A percentile compares a stretch with the other conserved stretches of the same genome.
phyloP scores from a whole-genome alignment of 768 basidiomycete genomes.

The Sistotremastrum suecicum region DNA sequence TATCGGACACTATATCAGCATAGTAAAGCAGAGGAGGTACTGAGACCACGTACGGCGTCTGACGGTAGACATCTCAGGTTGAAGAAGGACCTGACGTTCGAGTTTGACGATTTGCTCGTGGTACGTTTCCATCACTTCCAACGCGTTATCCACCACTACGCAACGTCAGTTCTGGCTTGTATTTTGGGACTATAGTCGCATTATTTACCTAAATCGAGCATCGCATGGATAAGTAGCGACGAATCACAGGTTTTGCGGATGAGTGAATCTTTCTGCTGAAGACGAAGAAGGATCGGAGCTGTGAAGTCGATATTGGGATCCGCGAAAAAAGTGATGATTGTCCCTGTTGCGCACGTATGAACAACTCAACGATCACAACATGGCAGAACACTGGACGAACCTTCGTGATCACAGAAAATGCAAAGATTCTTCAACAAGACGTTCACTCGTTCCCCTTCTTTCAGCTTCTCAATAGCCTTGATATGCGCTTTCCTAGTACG shows the following conservation, averaged over 20 bases:
- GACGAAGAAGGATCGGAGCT: slow-evolving; percentile 11
- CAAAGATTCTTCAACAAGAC: slow-evolving; percentile 14
- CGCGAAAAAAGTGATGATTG: slow-evolving; percentile 12
- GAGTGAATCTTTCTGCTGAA: slow-evolving; percentile 11
- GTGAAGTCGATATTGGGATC: slow-evolving; percentile 4
- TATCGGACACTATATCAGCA: background rate
- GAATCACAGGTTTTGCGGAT: slow-evolving; percentile 15
- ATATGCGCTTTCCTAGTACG: background rate
- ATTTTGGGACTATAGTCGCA: background rate
- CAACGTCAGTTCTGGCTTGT: background rate
- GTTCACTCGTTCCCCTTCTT: slow-evolving; percentile 11
- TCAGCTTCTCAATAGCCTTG: slow-evolving; percentile 8
- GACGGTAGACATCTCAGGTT: slow-evolving; percentile 16
- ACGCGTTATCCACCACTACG: slow-evolving; percentile 14
- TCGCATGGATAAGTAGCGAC: slow-evolving; percentile 16
- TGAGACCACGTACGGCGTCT: slow-evolving; percentile 8
- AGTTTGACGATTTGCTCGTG: slow-evolving; percentile 13
- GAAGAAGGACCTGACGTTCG: slow-evolving; percentile 12
- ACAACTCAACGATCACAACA: background rate
- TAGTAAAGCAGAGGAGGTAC: background rate
- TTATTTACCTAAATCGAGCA: slow-evolving; percentile 13
- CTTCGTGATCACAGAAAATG: slow-evolving; percentile 14
- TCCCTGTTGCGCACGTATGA: slow-evolving; percentile 2
- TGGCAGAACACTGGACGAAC: background rate
- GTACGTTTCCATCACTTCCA: slow-evolving; percentile 15